Conservation (phyloP, 768 basidiomycete genomes). For the Fistulinella prunicolor region DNA sequence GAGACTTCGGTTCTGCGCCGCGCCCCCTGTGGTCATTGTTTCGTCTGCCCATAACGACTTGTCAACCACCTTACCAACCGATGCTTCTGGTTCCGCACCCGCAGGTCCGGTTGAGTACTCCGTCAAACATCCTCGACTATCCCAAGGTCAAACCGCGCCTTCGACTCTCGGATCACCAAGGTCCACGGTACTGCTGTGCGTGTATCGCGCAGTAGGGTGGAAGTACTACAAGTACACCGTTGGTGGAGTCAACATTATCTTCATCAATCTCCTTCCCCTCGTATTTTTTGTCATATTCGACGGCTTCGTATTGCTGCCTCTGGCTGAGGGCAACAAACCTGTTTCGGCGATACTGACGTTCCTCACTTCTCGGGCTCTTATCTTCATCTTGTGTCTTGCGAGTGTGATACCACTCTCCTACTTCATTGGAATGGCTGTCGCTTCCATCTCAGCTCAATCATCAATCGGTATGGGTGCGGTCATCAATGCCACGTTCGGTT, state of each 20-base stretch:
- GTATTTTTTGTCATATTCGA: slow-evolving; percentile 97
- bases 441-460: slow-evolving; percentile 96
- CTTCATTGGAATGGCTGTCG: slow-evolving; percentile 99
- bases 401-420: slow-evolving; percentile 97
- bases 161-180: slow-evolving; percentile 62
- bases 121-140: slow-evolving; percentile 69
- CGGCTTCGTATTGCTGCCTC: slow-evolving; percentile 74
- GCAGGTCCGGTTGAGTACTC: slow-evolving; percentile 47
- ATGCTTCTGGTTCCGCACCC: slow-evolving; percentile 9
- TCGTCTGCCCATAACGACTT: slow-evolving; percentile 28
- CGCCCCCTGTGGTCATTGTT: slow-evolving; percentile 67
- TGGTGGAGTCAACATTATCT: slow-evolving; percentile 97
- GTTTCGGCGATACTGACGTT: slow-evolving; percentile 64
- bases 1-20: slow-evolving; percentile 88
- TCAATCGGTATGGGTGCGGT: slow-evolving; percentile 99
- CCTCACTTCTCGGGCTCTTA: slow-evolving; percentile 69
- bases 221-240: slow-evolving; percentile 99
- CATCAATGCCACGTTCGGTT: slow-evolving; percentile 98
- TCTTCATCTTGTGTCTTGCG: slow-evolving; percentile 81
- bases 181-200: slow-evolving; percentile 91
- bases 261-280: slow-evolving; percentile 90
- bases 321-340: slow-evolving; percentile 61
- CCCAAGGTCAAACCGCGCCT: slow-evolving; percentile 88
- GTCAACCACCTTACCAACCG: slow-evolving; percentile 3
- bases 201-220: slow-evolving; percentile 84